Evolutionary conservation across 2,329 filamentous ascomycete genomes (phyloP).

Genomic region (Diplodia seriata): DNA sequence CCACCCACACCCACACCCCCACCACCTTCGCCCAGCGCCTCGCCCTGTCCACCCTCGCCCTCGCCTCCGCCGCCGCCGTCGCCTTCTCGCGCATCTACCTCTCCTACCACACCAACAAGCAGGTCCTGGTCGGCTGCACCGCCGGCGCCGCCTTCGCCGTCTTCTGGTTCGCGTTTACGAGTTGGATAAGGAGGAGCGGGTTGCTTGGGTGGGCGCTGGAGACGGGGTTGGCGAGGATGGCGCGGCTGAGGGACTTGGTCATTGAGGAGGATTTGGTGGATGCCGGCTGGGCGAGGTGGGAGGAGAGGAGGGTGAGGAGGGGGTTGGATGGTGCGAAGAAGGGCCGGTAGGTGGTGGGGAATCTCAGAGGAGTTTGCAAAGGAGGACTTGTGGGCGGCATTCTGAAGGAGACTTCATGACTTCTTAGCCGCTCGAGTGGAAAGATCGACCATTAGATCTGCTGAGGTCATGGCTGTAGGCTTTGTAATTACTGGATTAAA

Average conservation of each 20-base stretch:
- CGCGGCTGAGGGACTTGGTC: constrained; percentile 82
- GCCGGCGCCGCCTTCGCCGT: constrained; percentile 76
- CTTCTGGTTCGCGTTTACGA: constrained; percentile 79
- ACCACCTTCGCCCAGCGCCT: constrained; percentile 68
- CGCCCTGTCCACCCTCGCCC: constrained; percentile 54
- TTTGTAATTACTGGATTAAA: no score
- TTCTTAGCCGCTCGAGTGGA: no score
- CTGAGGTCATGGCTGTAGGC: no score
- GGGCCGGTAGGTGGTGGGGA: neutral
- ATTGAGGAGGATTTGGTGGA: constrained; percentile 88
- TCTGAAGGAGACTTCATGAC: no score
- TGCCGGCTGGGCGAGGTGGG: constrained; percentile 94
- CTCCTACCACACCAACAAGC: constrained; percentile 86
- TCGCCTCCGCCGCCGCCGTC: constrained; percentile 58
- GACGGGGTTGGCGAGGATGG: constrained; percentile 65
- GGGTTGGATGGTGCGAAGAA: constrained; percentile 38
- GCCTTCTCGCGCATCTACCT: constrained; percentile 87
- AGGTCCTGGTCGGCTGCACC: constrained; percentile 80
- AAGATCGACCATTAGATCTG: no score
- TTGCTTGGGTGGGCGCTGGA: constrained; percentile 76
- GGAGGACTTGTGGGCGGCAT: no score
- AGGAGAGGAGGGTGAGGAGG: constrained; percentile 55
- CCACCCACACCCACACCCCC: constrained; percentile 59
- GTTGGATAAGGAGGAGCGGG: constrained; percentile 69
- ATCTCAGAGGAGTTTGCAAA: no score